Evolutionary conservation across 2,329 filamentous ascomycete genomes (phyloP).

Genomic region (Xylaria polymorpha): DNA sequence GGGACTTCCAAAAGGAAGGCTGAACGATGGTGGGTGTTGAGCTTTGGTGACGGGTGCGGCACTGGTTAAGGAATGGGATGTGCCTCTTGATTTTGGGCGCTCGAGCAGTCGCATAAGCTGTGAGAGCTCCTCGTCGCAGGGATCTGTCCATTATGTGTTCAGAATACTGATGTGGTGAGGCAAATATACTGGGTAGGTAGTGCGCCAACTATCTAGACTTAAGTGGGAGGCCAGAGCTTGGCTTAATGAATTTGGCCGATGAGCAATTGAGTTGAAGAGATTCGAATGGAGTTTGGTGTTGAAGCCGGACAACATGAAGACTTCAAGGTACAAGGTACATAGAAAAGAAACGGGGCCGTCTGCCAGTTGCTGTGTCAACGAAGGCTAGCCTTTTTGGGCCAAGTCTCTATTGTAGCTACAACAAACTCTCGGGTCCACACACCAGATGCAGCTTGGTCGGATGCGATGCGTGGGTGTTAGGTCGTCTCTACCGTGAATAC

Average conservation of each 20-base stretch:
- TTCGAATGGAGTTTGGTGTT: background rate
- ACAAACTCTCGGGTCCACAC: constrained; percentile 32
- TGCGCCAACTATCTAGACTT: background rate
- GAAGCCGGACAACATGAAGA: background rate
- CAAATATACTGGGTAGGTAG: background rate
- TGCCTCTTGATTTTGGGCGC: constrained; percentile 12
- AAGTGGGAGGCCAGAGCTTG: background rate
- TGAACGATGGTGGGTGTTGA: constrained; percentile 65
- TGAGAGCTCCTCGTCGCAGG: constrained; percentile 38
- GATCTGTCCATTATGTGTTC: constrained; percentile 35
- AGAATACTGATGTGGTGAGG: background rate
- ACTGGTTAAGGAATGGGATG: constrained; percentile 28
- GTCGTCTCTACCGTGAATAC: constrained; percentile 3
- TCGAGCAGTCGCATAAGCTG: constrained; percentile 30
- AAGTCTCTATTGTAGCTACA: constrained; percentile 14
- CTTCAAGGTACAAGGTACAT: background rate
- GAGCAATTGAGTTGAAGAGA: constrained; percentile 1
- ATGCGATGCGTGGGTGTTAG: background rate
- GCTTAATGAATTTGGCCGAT: background rate
- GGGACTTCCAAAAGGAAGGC: constrained; percentile 73
- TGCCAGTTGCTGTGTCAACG: constrained; percentile 37
- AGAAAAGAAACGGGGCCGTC: background rate
- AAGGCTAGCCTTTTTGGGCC: constrained; percentile 27
- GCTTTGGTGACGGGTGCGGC: constrained; percentile 47
- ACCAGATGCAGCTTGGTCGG: constrained; percentile 14